Evolutionary conservation across 805 yeast species (phyloP), one percentile per base, ranked within the genome.

Genomic region (Cyberlindnera subsufficiens): DNA sequence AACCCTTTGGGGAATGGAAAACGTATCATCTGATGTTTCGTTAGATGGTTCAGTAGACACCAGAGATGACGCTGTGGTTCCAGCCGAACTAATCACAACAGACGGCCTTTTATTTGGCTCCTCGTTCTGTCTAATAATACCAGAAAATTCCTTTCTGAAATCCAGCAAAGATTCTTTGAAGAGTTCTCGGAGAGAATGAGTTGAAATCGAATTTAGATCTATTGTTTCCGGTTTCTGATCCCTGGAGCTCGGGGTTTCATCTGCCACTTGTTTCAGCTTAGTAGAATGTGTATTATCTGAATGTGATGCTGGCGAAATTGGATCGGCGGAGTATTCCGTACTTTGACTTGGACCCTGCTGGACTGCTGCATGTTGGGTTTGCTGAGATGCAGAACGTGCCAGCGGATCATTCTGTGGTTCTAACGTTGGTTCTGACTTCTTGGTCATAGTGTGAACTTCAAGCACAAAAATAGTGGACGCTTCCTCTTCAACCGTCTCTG

Each of bases 101-200:
- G 32, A 30, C 7, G 15, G 16, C 17, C 9, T 14, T 5, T 3
- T n/a, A 14, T 30, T 6, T n/a, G 32, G 32, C 10, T 14, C 32
- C 14, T 30, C 16, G 16, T n/a, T 30, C 32, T 30, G 16, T 30
- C 17, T 14, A 14, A 13, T 6, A 4, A 4, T 9, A 6, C 15
- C 15, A 5, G 32, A n/a, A 30, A 42, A 32, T 32, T 45, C 49
- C 13, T 42, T 42, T 18, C 30, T 32, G 37, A 45, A 37, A 25
- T 42, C 42, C 31, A 32, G 39, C 22, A 45, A 39, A 6, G 40
- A 39, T 2, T 45, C 49, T n/a, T 42, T 40, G 32, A 45, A 45
- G 27, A 22, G 27, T 11, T 22, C 27, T 22, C 27, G 27, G 27
- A 22, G 27, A 22, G 27, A 22, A 11, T 8, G 11, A 9, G 27